phyloP scores from a whole-genome alignment of 2,329 filamentous ascomycete species.

The Neurospora sp. region DNA sequence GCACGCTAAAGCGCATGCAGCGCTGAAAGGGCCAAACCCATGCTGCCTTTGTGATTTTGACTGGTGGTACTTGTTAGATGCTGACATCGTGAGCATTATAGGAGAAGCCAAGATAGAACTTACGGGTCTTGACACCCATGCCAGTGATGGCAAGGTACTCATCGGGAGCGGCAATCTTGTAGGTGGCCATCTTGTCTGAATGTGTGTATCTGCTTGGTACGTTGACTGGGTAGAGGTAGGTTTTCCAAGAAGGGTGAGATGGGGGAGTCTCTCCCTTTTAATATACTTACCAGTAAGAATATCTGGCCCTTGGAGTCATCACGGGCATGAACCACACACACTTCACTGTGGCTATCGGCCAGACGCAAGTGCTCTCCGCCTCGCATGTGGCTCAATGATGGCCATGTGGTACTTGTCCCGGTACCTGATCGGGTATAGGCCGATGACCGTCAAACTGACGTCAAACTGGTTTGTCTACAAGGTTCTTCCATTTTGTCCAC shows the following conservation, averaged over 20 bases:
- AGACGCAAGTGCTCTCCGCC: neutral
- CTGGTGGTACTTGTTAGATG: constrained; percentile 7
- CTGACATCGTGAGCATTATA: neutral
- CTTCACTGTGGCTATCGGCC: neutral
- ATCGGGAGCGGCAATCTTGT: constrained; percentile 63
- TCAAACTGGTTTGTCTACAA: neutral
- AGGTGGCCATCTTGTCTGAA: constrained; percentile 38
- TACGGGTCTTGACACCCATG: constrained; percentile 56
- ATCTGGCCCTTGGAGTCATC: neutral
- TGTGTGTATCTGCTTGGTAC: constrained; percentile 15
- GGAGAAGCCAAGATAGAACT: neutral
- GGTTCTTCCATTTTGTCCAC: neutral
- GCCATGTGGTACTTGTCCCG: neutral
- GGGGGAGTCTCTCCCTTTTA: neutral
- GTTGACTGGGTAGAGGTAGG: neutral
- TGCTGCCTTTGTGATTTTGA: constrained; percentile 70
- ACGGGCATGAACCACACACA: neutral
- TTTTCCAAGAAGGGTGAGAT: neutral
- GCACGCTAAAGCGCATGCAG: constrained; percentile 52
- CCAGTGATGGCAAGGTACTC: constrained; percentile 85
- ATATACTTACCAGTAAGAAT: neutral
- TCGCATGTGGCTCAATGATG: neutral
- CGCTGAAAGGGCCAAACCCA: constrained; percentile 65
- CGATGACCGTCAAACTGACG: neutral
- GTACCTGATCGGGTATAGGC: neutral